Evolutionary conservation across 139 green algal genomes (phyloP).

Genomic region (Coelastrella sp.): DNA sequence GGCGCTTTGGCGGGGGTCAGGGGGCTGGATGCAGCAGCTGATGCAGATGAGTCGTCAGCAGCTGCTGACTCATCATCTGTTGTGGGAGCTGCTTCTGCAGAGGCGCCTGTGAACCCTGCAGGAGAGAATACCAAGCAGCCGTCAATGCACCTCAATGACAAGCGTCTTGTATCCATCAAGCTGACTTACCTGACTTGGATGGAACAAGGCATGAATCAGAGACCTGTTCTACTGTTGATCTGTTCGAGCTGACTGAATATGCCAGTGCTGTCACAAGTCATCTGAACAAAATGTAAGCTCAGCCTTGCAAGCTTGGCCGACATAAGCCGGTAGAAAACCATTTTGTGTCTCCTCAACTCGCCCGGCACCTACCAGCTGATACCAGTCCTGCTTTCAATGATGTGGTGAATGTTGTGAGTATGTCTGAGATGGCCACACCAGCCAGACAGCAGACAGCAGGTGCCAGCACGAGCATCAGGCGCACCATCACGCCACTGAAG

Average conservation of each 20-base stretch:
- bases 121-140: not conserved
- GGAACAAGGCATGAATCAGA: too few relatives aligned
- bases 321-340: not conserved
- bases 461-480: constrained; percentile 97
- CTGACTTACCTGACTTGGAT: too few relatives aligned
- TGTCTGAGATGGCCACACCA: constrained; percentile 82
- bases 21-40: not conserved
- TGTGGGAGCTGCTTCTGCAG: not conserved
- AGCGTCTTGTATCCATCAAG: too few relatives aligned
- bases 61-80: not conserved
- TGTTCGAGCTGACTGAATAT: too few relatives aligned
- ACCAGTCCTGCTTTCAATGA: constrained; percentile 39
- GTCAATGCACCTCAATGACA: too few relatives aligned
- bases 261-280: not conserved
- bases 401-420: constrained; percentile 58
- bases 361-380: not conserved
- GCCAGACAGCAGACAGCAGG: constrained; percentile 94
- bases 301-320: not conserved
- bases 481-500: constrained; percentile 95
- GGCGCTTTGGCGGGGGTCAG: not conserved
- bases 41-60: not conserved
- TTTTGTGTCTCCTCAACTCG: too few relatives aligned
- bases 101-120: not conserved
- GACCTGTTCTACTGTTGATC: too few relatives aligned
- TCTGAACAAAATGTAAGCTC: too few relatives aligned